Evolutionary conservation across 2,329 filamentous ascomycete genomes (phyloP).

Genomic region (Trichothecium roseum): DNA sequence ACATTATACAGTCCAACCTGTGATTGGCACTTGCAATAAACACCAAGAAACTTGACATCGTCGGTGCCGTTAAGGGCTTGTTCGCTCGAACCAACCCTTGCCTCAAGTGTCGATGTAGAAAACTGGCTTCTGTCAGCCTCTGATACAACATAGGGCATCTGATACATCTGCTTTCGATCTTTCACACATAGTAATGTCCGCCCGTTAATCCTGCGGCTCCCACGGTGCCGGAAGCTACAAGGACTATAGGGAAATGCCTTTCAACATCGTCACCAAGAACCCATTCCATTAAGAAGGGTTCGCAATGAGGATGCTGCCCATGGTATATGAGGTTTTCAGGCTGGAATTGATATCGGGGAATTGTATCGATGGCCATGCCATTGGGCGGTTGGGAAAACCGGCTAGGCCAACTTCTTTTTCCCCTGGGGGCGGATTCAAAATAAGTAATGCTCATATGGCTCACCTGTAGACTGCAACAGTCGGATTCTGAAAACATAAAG

Average conservation of each 20-base stretch:
- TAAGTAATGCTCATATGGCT: conserved; percentile 13
- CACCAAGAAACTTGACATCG: conserved; percentile 20
- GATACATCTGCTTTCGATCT: background rate
- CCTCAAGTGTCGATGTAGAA: conserved; percentile 19
- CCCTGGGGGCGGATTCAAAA: conserved; percentile 14
- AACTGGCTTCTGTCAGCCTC: conserved; percentile 24
- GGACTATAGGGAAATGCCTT: conserved; percentile 30
- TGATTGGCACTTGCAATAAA: conserved; percentile 35
- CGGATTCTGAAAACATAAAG: conserved; percentile 57
- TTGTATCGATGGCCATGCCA: conserved; percentile 60
- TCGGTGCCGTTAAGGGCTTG: conserved; percentile 14
- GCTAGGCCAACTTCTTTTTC: conserved; percentile 54
- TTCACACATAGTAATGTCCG: conserved; percentile 27
- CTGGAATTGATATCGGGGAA: conserved; percentile 46
- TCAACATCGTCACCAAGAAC: conserved; percentile 22
- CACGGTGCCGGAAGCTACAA: conserved; percentile 36
- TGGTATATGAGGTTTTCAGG: conserved; percentile 8
- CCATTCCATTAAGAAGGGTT: conserved; percentile 32
- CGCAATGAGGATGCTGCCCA: conserved; percentile 11
- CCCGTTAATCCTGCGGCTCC: conserved; percentile 39
- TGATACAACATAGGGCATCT: background rate
- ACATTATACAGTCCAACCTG: conserved; percentile 38
- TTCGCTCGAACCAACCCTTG: conserved; percentile 17
- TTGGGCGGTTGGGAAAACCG: conserved; percentile 29
- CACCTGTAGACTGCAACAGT: conserved; percentile 44